A percentile compares a stretch with the other conserved stretches of the same genome.
Evolutionary conservation across 306 rosid species (phyloP).

Genomic region (Cucurbita pepo): DNA sequence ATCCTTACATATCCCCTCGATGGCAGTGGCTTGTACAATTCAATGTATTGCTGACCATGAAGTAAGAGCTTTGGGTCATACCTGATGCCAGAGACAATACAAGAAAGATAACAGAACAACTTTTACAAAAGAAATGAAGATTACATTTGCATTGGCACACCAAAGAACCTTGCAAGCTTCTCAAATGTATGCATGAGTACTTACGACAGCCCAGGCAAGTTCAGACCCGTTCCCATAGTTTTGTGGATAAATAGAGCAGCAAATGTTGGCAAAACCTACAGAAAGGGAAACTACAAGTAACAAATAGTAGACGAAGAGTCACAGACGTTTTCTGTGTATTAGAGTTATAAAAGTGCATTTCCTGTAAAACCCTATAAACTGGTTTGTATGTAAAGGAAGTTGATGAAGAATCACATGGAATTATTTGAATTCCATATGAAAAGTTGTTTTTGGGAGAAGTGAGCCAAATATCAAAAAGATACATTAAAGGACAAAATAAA

Average conservation of each 20-base stretch:
- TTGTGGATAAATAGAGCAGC: conserved; percentile 34
- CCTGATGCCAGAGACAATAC: conserved; percentile 19
- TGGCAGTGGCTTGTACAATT: conserved; percentile 69
- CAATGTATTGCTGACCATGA: conserved; percentile 88
- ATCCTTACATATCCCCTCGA: conserved; percentile 54
- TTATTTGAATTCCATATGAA: neutral
- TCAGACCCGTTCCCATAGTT: conserved; percentile 11
- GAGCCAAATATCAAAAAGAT: neutral
- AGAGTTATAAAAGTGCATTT: neutral
- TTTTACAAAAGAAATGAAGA: conserved; percentile 1
- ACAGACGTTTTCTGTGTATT: neutral
- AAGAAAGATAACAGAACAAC: neutral
- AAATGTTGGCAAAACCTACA: conserved; percentile 81
- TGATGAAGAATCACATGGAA: neutral
- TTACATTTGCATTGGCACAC: neutral
- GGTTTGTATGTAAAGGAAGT: neutral
- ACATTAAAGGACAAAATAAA: neutral
- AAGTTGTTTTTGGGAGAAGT: neutral
- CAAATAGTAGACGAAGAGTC: neutral
- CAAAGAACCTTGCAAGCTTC: neutral
- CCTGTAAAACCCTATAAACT: neutral
- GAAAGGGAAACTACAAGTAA: neutral
- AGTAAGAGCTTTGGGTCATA: conserved; percentile 75
- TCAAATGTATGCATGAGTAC: conserved; percentile 32
- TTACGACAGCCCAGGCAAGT: conserved; percentile 69